Percentiles rank a stretch among this genome's conserved stretches.
Evolutionary conservation across 768 basidiomycete genomes (phyloP).

Genomic region (Leccinum broughii): DNA sequence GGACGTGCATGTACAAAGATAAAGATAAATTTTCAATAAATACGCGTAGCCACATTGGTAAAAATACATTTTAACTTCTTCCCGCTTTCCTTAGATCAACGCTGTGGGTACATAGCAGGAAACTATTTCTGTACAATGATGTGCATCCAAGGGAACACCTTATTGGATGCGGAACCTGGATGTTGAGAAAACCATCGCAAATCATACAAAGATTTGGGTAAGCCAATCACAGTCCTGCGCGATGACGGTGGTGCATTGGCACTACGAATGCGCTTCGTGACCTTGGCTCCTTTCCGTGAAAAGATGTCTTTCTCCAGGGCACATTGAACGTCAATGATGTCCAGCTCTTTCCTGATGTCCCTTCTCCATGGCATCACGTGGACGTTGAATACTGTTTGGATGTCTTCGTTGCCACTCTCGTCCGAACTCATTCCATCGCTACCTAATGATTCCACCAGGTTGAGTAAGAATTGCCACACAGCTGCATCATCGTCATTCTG

Average conservation of each 20-base stretch:
- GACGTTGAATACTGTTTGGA: neutral
- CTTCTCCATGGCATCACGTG: constrained; percentile 1
- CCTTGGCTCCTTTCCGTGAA: neutral
- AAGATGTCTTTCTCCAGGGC: neutral
- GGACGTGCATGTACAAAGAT: too few species aligned
- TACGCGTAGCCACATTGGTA: too few species aligned
- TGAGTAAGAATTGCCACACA: too few species aligned
- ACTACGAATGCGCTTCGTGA: neutral
- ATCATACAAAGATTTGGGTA: neutral
- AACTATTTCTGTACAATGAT: too few species aligned
- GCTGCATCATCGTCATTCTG: too few species aligned
- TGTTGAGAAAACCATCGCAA: neutral
- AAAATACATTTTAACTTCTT: too few species aligned
- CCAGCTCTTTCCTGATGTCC: constrained; percentile 6
- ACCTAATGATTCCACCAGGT: neutral
- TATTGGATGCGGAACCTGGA: neutral
- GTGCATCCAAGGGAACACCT: neutral
- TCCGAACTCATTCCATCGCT: constrained; percentile 10
- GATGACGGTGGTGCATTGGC: neutral
- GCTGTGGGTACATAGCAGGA: too few species aligned
- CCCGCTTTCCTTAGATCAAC: too few species aligned
- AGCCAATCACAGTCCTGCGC: neutral
- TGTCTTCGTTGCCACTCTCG: constrained; percentile 7
- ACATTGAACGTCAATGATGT: constrained; percentile 3
- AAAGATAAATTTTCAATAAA: too few species aligned